Evolutionary conservation across 441 rosid species (phyloP).

Genomic region (Brassica balearica): DNA sequence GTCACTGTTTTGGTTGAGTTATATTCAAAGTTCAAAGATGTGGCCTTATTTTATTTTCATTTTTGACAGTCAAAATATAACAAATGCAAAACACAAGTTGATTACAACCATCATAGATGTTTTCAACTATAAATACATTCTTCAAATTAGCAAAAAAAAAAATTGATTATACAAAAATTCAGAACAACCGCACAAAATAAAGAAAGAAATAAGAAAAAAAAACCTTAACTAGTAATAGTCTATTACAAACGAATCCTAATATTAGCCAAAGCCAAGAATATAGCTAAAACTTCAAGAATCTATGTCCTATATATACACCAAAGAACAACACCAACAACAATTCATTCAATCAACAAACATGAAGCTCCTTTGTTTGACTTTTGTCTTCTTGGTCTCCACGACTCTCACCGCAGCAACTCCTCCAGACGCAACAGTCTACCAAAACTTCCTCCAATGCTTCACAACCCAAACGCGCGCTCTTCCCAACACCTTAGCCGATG

Average conservation of each 20-base stretch:
- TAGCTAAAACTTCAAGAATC: slow-evolving; percentile 7
- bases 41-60: not conserved
- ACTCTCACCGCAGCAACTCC: slow-evolving; percentile 10
- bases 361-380: slow-evolving; percentile 25
- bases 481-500: slow-evolving; percentile 32
- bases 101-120: not conserved
- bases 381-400: not conserved
- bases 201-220: not conserved
- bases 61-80: not conserved
- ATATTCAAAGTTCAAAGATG: not conserved
- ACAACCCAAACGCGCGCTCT: slow-evolving; percentile 27
- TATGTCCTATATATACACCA: slow-evolving; percentile 20
- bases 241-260: slow-evolving; percentile 10
- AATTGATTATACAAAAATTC: not conserved
- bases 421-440: slow-evolving; percentile 27
- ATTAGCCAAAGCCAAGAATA: not conserved
- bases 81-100: not conserved
- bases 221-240: not conserved
- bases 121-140: slow-evolving; percentile 6
- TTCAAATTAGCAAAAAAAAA: not conserved
- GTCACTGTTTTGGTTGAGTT: not conserved
- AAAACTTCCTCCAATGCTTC: slow-evolving; percentile 44
- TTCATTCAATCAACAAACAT: slow-evolving; percentile 16
- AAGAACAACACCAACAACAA: not conserved
- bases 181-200: not conserved